Conservation (phyloP, 768 basidiomycete species). For the Boletus sp. region DNA sequence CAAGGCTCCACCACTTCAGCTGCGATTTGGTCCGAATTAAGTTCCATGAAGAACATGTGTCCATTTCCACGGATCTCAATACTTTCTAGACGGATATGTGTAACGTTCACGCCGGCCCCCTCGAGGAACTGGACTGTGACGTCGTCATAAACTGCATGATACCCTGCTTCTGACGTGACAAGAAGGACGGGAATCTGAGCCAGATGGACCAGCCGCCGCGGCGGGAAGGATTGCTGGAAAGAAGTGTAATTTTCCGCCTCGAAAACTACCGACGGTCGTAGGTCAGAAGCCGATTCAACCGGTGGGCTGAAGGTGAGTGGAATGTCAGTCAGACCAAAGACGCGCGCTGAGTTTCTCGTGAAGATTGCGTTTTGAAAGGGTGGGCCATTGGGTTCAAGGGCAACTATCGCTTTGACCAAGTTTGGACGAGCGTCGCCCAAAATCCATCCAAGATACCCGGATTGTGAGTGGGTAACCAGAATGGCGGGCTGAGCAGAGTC, state of each 20-base stretch:
- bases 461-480: constrained; percentile 51
- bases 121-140: constrained; percentile 42
- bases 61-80: constrained; percentile 51
- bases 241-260: constrained; percentile 35
- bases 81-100: constrained; percentile 38
- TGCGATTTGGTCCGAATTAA: constrained; percentile 43
- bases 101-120: constrained; percentile 44
- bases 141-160: constrained; percentile 47
- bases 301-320: constrained; percentile 45
- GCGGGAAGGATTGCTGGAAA: constrained; percentile 41
- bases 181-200: constrained; percentile 43
- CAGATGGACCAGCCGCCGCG: constrained; percentile 42
- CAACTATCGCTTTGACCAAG: constrained; percentile 44
- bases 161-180: constrained; percentile 49
- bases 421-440: constrained; percentile 45
- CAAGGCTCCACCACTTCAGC: constrained; percentile 39
- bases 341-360: constrained; percentile 36
- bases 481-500: constrained; percentile 36
- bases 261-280: constrained; percentile 29
- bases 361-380: constrained; percentile 43
- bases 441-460: constrained; percentile 48
- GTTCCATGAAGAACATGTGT: constrained; percentile 57
- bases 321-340: constrained; percentile 47
- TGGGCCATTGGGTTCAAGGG: constrained; percentile 49
- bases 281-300: constrained; percentile 36